These are phyloP conservation scores for Colletotrichum gigasporum DNA, from an alignment of 2,329 filamentous ascomycete genomes.

Conservation along the genomic window DNA sequence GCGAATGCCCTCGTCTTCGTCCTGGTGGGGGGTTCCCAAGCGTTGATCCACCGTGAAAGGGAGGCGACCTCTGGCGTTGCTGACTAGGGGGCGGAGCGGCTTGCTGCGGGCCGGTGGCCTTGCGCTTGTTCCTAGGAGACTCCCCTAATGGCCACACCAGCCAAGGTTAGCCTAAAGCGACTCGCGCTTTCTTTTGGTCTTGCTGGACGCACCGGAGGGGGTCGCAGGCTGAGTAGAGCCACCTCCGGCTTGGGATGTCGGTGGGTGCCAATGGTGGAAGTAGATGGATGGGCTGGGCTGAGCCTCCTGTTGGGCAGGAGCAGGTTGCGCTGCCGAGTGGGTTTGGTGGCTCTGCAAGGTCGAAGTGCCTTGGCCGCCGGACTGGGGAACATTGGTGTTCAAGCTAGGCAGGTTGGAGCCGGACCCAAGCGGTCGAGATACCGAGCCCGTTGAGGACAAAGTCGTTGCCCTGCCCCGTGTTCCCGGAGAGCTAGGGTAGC, in stretches of 20 bases:
- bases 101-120: slow-evolving; percentile 69
- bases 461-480: slow-evolving; percentile 61
- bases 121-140: slow-evolving; percentile 83
- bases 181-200: slow-evolving; percentile 58
- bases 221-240: slow-evolving; percentile 74
- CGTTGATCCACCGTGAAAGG: slow-evolving; percentile 59
- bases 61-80: slow-evolving; percentile 60
- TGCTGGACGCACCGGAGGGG: slow-evolving; percentile 75
- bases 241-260: slow-evolving; percentile 69
- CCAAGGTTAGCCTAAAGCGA: slow-evolving; percentile 50
- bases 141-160: slow-evolving; percentile 65
- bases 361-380: slow-evolving; percentile 42
- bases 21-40: slow-evolving; percentile 62
- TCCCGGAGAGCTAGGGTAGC: slow-evolving; percentile 58
- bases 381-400: slow-evolving; percentile 55
- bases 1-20: slow-evolving; percentile 68
- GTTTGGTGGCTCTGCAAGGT: slow-evolving; percentile 52
- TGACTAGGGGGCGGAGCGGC: slow-evolving; percentile 54
- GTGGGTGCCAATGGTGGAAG: slow-evolving; percentile 94
- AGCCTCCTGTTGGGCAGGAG: slow-evolving; percentile 67
- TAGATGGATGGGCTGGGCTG: slow-evolving; percentile 80
- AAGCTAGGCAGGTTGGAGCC: slow-evolving; percentile 53
- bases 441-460: slow-evolving; percentile 48
- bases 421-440: slow-evolving; percentile 48
- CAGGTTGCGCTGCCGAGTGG: slow-evolving; percentile 60